Evolutionary conservation across 495 filamentous ascomycete species (phyloP), one percentile per base, ranked within the genome.

Genomic region (Xylaria grammica): DNA sequence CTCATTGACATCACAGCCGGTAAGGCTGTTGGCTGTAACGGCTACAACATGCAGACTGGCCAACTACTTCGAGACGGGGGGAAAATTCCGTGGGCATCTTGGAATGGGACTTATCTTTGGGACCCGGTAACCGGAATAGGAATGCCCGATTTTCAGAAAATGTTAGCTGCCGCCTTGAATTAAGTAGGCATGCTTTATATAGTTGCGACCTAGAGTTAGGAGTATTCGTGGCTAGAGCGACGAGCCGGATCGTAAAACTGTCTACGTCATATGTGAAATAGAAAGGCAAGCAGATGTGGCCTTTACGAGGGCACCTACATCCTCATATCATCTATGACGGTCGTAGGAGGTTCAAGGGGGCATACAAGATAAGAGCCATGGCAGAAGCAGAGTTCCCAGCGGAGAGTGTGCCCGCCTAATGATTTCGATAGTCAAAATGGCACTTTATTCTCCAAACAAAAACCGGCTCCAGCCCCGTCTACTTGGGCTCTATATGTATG

Each of bases 1-100:
- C 72, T 89, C 46, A 88, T 81, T 19, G 88, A 91, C 65, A 85
- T 89, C 63, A 80, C 77, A 4, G 65, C 66, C 32, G 86, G 85
- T 4, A 81, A 78, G 19, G 81, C 79, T 38, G 78, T 74, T 0
- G 86, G 87, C 4, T 90, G 87, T 65, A 76, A 82, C 59, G 82
- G 81, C 15, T 48, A 45, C 3, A 38, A 66, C 60, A 61, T 59
- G 38, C 51, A 64, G 51, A 55, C 36, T 22, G 63, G 36, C n/a
- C 6, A 48, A 7, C 34, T 51, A 59, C 42, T 62, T 38, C 38
- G 57, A 46, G 69, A 62, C 34, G 52, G 65, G 5, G 65, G 62
- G 11, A 53, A 67, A 19, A 65, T 72, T 6, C 62, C 56, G 15
- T 52, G 68, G 44, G 62, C 64, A 38, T 52, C 65, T 17, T 75